These are phyloP conservation scores for Colletotrichum chlorophyti DNA, from an alignment of 2,329 filamentous ascomycete species.

Conservation along the genomic window DNA sequence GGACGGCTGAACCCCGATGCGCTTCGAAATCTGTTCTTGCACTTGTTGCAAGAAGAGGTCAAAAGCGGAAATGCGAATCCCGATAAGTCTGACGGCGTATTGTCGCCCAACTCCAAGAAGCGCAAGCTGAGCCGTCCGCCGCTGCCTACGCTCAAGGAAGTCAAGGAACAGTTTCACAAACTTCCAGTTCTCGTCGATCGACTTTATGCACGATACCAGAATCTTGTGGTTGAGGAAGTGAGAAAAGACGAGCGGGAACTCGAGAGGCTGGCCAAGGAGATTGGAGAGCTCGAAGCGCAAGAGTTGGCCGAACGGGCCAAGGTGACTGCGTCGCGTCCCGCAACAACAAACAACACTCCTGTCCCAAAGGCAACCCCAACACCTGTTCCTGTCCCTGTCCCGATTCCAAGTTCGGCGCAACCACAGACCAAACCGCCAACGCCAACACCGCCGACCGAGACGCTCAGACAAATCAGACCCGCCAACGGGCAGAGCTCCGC, in stretches of 20 bases:
- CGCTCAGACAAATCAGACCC: conserved; percentile 16
- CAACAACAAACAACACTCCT: not conserved
- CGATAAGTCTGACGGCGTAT: conserved; percentile 35
- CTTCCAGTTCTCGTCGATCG: conserved; percentile 75
- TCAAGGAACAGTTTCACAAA: conserved; percentile 69
- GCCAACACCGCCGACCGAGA: conserved; percentile 2
- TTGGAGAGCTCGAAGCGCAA: conserved; percentile 68
- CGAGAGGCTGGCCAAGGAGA: conserved; percentile 68
- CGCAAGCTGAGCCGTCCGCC: conserved; percentile 74
- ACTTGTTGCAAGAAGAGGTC: conserved; percentile 77
- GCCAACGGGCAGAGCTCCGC: conserved; percentile 35
- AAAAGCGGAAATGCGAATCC: conserved; percentile 55
- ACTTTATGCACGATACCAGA: conserved; percentile 78
- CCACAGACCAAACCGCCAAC: conserved; percentile 9
- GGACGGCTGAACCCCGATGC: conserved; percentile 78
- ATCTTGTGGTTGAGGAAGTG: conserved; percentile 73
- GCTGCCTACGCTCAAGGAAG: conserved; percentile 70
- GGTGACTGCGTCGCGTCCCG: conserved; percentile 8
- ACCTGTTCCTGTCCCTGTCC: conserved; percentile 13
- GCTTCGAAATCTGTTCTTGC: conserved; percentile 79
- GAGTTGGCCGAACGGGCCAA: conserved; percentile 33
- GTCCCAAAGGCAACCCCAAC: conserved; percentile 11
- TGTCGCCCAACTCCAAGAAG: conserved; percentile 70
- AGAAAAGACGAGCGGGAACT: conserved; percentile 76
- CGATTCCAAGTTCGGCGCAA: conserved; percentile 1